phyloP scores from a whole-genome alignment of 148 eudicot species.

The Amaranthus palmeri region DNA sequence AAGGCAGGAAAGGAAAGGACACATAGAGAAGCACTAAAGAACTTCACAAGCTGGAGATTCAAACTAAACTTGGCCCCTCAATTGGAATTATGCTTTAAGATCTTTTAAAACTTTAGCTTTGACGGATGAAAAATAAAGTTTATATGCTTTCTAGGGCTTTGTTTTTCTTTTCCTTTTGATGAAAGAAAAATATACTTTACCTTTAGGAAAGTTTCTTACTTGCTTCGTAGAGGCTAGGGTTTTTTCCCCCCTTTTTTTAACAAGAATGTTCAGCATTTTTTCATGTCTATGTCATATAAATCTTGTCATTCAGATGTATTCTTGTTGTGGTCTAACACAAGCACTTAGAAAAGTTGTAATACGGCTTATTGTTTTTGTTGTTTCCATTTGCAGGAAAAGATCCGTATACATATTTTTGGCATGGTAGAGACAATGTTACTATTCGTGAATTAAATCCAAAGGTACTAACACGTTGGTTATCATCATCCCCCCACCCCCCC shows the following conservation, averaged over 20 bases:
- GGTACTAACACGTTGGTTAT: conserved; percentile 29
- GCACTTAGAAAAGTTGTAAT: not conserved
- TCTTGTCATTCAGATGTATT: not conserved
- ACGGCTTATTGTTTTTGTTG: not conserved
- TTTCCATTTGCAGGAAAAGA: conserved; percentile 57
- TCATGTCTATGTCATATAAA: not conserved
- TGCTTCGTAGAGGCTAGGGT: not conserved
- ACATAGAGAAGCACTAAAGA: not conserved
- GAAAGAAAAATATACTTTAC: not conserved
- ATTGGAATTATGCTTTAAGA: too few species aligned
- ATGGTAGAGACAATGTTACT: conserved; percentile 77
- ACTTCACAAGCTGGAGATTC: too few species aligned
- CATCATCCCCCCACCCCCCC: not conserved
- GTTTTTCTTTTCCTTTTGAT: too few species aligned
- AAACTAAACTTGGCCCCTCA: too few species aligned
- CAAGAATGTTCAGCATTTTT: not conserved
- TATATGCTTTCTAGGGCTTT: too few species aligned
- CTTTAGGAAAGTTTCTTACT: not conserved
- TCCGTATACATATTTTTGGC: conserved; percentile 76
- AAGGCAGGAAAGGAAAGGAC: not conserved
- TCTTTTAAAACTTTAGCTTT: not conserved
- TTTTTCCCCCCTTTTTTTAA: too few species aligned
- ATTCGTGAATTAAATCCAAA: conserved; percentile 85
- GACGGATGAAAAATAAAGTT: not conserved
- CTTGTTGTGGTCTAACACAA: conserved; percentile 2